Percentiles rank a stretch among this genome's conserved stretches.
phyloP scores from a whole-genome alignment of 257 asterid species.

The Buddleja alternifolia region DNA sequence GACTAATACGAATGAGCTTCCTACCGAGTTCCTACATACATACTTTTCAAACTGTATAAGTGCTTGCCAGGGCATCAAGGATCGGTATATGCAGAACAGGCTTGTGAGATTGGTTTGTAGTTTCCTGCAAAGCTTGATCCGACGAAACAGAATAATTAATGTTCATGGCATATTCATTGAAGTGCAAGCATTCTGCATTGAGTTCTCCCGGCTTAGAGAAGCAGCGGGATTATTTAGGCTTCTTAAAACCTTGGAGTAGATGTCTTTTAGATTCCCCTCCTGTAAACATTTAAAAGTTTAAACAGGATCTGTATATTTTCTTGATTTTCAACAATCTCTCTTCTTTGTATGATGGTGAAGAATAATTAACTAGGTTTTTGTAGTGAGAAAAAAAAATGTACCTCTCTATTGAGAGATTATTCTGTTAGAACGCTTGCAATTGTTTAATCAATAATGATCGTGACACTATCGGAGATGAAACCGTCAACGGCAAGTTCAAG shows the following conservation, averaged over 20 bases:
- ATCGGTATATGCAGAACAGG: constrained; percentile 96
- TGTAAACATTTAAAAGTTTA: not conserved
- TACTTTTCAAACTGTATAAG: constrained; percentile 91
- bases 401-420: too few species aligned
- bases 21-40: constrained; percentile 91
- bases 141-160: constrained; percentile 83
- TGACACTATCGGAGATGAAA: not conserved
- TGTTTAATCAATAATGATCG: not conserved
- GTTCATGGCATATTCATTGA: constrained; percentile 93
- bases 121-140: constrained; percentile 89
- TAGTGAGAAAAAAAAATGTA: too few species aligned
- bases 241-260: constrained; percentile 78
- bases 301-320: constrained; percentile 18
- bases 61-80: constrained; percentile 96
- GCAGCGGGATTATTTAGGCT: constrained; percentile 93
- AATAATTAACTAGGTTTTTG: too few species aligned
- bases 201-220: constrained; percentile 94
- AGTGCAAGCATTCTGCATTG: constrained; percentile 97
- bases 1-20: constrained; percentile 91
- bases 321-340: not conserved
- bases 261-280: not conserved
- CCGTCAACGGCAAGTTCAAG: constrained; percentile 15
- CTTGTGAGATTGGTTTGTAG: constrained; percentile 96
- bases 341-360: too few species aligned
- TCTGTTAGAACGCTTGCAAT: too few species aligned